Base-by-base conservation (phyloP, 1,284 basidiomycete species). In the Volvariella surrecta region DNA sequence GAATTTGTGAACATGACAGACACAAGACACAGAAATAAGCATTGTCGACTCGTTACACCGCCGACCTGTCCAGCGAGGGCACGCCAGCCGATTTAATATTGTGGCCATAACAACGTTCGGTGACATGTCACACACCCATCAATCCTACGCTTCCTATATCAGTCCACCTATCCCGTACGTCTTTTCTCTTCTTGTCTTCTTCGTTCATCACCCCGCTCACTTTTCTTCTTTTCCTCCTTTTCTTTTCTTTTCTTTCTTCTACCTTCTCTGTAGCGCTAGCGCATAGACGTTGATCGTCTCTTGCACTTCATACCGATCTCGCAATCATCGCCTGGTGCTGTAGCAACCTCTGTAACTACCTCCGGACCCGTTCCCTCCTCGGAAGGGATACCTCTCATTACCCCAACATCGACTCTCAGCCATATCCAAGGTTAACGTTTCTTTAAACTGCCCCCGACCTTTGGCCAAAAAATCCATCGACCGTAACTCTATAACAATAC, bases 201-300 rank as follows among this genome's bases (percentile, higher is more conserved):
- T 19, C 34, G 34, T 19, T 35, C 24, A n/a, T 31, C 39, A 45
- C 43, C 47, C 49, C 50, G 49, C 44, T 53, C 50, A 50, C 52
- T 55, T 55, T 57, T 50, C 52, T 59, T 46, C 50, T 49, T 50
- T 51, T 52, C 54, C 48, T 53, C 54, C 52, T 50, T 54, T 55
- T 50, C 56, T 52, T 52, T 54, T 50, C 56, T 56, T 53, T 50
- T 53, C 54, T 53, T 54, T 55, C 54, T 53, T 48, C n/a, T 28
- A 54, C 50, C 59, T 54, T 56, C 45, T 51, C 51, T 60, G 54
- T 57, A 64, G 67, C 62, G 63, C 68, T 58, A 70, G 68, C 63
- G 63, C 64, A 58, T 58, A 67, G 73, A 70, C 77, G 77, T 77
- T 73, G 75, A 78, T 58, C 76, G 75, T 76, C 73, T 63, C 57